Conservation (phyloP, 2,329 filamentous ascomycete genomes). For the Balansia obtecta region DNA sequence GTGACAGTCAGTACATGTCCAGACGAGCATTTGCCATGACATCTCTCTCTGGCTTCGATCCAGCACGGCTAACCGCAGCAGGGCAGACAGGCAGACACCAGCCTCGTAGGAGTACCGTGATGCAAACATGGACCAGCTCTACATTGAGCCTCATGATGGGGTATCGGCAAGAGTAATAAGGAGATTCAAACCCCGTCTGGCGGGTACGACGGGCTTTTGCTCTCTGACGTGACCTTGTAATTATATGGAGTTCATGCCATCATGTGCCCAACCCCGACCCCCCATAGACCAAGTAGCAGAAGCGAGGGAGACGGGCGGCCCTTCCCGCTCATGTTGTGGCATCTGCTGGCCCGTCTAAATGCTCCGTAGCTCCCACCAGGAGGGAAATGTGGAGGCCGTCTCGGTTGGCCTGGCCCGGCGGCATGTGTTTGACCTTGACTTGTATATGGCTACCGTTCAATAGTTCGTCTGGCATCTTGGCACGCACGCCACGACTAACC, state of each 20-base stretch:
- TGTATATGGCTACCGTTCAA: neutral
- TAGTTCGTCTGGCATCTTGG: neutral
- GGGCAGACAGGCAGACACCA: neutral
- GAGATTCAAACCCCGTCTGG: too few relatives aligned
- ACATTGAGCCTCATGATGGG: neutral
- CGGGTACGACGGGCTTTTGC: too few relatives aligned
- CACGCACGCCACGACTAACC: neutral
- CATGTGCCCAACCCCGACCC: too few relatives aligned
- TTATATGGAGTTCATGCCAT: too few relatives aligned
- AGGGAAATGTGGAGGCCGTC: neutral
- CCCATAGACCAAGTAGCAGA: neutral
- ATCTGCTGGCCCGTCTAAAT: neutral
- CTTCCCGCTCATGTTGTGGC: neutral
- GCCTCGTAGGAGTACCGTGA: neutral
- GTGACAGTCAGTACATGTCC: neutral
- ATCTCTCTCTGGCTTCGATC: neutral
- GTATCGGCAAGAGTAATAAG: neutral
- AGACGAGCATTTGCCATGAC: neutral
- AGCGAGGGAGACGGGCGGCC: neutral
- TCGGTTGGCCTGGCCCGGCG: neutral
- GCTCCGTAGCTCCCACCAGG: neutral
- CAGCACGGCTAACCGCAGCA: neutral
- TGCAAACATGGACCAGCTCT: neutral
- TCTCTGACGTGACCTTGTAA: too few relatives aligned
- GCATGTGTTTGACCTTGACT: neutral